Conservation (phyloP, 2,329 filamentous ascomycete species). For the Neofusicoccum parvum region DNA sequence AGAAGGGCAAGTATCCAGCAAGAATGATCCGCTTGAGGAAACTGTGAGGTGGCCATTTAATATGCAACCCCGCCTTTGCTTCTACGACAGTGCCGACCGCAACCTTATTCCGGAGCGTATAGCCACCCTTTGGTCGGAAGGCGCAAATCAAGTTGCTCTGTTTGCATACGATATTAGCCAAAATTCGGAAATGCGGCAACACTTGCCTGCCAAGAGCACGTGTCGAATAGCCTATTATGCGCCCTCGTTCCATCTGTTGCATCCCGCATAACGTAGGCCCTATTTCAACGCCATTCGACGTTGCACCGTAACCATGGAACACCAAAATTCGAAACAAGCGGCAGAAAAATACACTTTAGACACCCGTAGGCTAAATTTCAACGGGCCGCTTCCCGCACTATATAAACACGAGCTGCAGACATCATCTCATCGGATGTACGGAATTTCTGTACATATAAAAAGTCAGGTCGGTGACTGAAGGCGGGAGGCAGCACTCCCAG, state of each 20-base stretch:
- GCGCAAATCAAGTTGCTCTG: not conserved
- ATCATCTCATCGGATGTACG: not conserved
- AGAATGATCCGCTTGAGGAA: no score
- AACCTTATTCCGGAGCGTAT: not conserved
- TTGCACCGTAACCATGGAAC: not conserved
- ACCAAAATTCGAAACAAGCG: not conserved
- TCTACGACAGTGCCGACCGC: not conserved
- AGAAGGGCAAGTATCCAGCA: no score
- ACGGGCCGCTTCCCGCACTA: not conserved
- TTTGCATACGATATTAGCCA: not conserved
- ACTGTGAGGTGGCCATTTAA: no score
- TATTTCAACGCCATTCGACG: not conserved
- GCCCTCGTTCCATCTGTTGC: not conserved
- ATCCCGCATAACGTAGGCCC: not conserved
- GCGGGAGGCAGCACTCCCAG: not conserved
- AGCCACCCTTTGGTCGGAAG: not conserved
- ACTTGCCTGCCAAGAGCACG: not conserved
- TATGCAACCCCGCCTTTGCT: not conserved
- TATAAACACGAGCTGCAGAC: not conserved
- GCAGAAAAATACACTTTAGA: not conserved
- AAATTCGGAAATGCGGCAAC: not conserved
- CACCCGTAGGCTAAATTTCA: not conserved
- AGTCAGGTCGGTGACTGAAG: no score
- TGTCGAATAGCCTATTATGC: constrained; percentile 5
- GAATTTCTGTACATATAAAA: not conserved